Base-by-base conservation (phyloP, 1,284 basidiomycete genomes). In the Porodaedalea pini region DNA sequence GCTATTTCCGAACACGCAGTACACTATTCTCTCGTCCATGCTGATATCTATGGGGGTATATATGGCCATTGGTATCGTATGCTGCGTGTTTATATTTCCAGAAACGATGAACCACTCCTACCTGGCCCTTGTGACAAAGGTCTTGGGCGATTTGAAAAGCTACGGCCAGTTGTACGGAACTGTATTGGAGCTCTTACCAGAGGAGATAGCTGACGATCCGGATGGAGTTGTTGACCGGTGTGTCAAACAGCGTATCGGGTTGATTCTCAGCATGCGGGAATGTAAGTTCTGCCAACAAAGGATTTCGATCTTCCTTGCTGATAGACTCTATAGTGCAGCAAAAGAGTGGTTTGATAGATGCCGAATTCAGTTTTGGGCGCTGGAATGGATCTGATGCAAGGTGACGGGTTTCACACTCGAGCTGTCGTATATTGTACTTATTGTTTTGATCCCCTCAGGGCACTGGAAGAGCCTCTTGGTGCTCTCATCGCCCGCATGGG, bases 51-150 rank as follows among this genome's bases (percentile, higher is more conserved):
- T 82, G 0, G 67, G 73, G 1, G 80, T 76, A 59, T 90, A 84
- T 68, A 67, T 84, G 48, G 88, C 79, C 1, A 79, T 87, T 43
- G 86, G 81, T 0, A 56, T 86, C 23, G 74, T 75, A 3, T 70
- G 77, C 19, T 77, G 83, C 25, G 61, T 86, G 15, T 65, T 91
- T 34, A 74, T 92, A 59, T 92, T 92, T 67, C 90, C 90, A 0
- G 81, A 88, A 69, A 83, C 84, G 6, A 71, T 90, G 57, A 85
- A 83, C 58, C 83, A 86, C 61, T 70, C 69, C 0, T 75, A 73
- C 60, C 66, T 73, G 23, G 61, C 63, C 63, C 32, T 34, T 6
- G 32, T 34, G 13, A 34, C 32, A 6, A 67, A 56, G 3, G 66
- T 77, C 11, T 62, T 78, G 0, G 68, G 66, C 8, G 64, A 70